phyloP scores from a whole-genome alignment of 2,329 filamentous ascomycete species.

The Xylariaceae sp. region DNA sequence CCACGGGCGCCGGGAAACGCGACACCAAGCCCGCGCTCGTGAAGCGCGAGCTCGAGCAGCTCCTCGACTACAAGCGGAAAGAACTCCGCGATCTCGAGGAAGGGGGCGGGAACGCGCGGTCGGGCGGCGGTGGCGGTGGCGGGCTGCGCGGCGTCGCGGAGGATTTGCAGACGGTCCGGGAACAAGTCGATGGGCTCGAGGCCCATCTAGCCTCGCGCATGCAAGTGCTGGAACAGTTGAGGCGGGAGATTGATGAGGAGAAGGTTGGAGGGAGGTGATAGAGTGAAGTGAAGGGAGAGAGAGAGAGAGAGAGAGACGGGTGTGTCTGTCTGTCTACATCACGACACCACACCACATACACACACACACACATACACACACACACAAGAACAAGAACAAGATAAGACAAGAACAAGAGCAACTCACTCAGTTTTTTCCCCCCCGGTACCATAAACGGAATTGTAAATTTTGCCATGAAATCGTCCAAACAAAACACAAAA shows the following conservation, averaged over 20 bases:
- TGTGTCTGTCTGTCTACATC: not conserved
- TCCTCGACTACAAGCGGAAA: conserved; percentile 89
- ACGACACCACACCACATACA: no score
- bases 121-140: conserved; percentile 45
- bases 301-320: not conserved
- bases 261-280: conserved; percentile 47
- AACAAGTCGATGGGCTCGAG: conserved; percentile 90
- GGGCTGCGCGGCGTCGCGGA: conserved; percentile 72
- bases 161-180: conserved; percentile 82
- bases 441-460: no score
- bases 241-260: conserved; percentile 81
- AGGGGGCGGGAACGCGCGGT: conserved; percentile 61
- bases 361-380: no score
- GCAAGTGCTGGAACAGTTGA: conserved; percentile 68
- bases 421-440: no score
- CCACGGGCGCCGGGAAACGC: conserved; percentile 45
- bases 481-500: no score
- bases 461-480: no score
- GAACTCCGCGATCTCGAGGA: conserved; percentile 70
- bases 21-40: conserved; percentile 83
- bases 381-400: no score
- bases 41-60: conserved; percentile 87
- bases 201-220: conserved; percentile 72
- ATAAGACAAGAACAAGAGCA: no score
- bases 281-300: not conserved